phyloP scores from a whole-genome alignment of 73 alveolate genomes.

The Paramecium biaurelia region DNA sequence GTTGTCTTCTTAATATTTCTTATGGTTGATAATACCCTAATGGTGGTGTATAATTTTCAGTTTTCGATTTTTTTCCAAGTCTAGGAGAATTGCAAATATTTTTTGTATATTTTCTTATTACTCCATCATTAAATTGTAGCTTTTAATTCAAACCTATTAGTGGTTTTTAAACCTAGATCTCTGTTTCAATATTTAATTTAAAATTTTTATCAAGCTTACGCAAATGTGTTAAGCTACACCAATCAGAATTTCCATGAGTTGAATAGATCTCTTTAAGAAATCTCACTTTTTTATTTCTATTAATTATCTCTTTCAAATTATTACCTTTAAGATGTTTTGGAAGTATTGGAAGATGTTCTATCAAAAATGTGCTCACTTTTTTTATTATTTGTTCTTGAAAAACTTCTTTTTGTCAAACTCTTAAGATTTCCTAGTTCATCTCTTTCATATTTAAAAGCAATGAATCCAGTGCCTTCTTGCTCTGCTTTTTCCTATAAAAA shows the following conservation, averaged over 20 bases:
- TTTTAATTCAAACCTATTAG: background rate
- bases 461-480: background rate
- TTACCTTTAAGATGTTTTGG: background rate
- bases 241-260: background rate
- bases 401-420: background rate
- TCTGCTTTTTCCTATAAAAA: background rate
- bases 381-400: background rate
- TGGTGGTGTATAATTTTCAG: background rate
- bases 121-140: background rate
- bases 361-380: background rate
- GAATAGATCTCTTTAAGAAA: background rate
- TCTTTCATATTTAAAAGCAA: constrained; percentile 1
- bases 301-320: background rate
- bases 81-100: background rate
- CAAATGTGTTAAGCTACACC: background rate
- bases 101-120: background rate
- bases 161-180: background rate
- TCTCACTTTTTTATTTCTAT: background rate
- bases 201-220: background rate
- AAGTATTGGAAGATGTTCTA: background rate
- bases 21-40: background rate
- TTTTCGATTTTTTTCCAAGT: background rate
- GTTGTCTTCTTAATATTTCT: background rate
- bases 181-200: background rate
- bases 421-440: constrained; percentile 6